Evolutionary conservation across 2,329 filamentous ascomycete genomes (phyloP), one percentile per base, ranked within the genome.

Genomic region (Aureobasidium uvarum): DNA sequence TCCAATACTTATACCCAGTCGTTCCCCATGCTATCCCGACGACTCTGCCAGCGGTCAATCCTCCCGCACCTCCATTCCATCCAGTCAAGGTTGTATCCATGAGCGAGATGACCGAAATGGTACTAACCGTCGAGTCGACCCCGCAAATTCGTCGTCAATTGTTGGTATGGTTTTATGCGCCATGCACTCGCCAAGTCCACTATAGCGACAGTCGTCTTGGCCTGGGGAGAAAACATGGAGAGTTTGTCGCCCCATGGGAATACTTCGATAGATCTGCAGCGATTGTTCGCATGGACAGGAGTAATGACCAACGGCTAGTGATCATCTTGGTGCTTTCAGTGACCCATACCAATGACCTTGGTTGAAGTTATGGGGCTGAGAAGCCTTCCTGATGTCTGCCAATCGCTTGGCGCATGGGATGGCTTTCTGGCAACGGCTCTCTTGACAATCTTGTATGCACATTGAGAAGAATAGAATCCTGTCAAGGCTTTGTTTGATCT

Each of bases 161-260:
- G 2, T 3, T 33, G 55, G 25, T 58, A 58, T 58, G 16, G 16
- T 33, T 36, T 23, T 13, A 33, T 28, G 38, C 43, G 56, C 41
- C 43, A 60, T 50, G 43, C 31, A 20, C 28, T 50, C n/a, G 56
- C 56, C 56, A 60, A 60, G 56, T 33, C 28, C 38, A 45, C 54
- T 58, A 10, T 25, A 14, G 7, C n/a, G 8, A 11, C 5, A n/a
- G 11, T 25, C 13, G 31, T 60, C 56, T 60, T 60, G 56, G 56
- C 43, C 41, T 39, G 43, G 31, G 23, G n/a, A n/a, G 20, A 5
- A 25, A 38, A 31, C 23, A 20, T 41, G 31, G 43, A 50, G 31
- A 16, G 5, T 25, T 18, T 20, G 5, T 18, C n/a, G 13, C 43
- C 56, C 56, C 56, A 38, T 39, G 56, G 56, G 43, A 43, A 33